These are phyloP conservation scores for Begonia fuchsioides DNA, from an alignment of 306 rosid genomes.

Conservation along the genomic window DNA sequence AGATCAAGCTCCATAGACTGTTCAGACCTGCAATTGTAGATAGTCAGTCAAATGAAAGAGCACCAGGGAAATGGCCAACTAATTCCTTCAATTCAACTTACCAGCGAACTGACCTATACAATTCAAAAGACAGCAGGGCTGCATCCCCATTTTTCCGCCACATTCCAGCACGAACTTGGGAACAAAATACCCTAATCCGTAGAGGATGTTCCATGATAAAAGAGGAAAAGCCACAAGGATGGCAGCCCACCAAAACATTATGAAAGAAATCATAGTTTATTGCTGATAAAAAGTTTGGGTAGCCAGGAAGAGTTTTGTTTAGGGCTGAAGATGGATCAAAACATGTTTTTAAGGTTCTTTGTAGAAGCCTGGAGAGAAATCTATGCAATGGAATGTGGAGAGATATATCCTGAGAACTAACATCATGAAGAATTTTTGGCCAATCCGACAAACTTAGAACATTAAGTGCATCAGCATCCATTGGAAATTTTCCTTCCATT, in stretches of 20 bases:
- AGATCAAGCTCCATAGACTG: slow-evolving; percentile 87
- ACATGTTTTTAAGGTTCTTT: slow-evolving; percentile 50
- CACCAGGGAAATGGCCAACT: neutral
- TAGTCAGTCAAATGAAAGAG: slow-evolving; percentile 6
- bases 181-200: slow-evolving; percentile 88
- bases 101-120: slow-evolving; percentile 78
- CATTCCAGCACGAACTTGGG: slow-evolving; percentile 91
- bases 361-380: slow-evolving; percentile 71
- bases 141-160: slow-evolving; percentile 92
- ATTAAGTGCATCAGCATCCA: slow-evolving; percentile 37
- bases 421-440: slow-evolving; percentile 77
- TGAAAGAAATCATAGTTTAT: slow-evolving; percentile 48
- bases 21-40: slow-evolving; percentile 61
- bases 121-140: slow-evolving; percentile 63
- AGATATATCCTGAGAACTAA: slow-evolving; percentile 75
- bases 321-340: slow-evolving; percentile 42
- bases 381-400: slow-evolving; percentile 84
- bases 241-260: slow-evolving; percentile 62
- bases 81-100: slow-evolving; percentile 25
- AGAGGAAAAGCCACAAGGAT: slow-evolving; percentile 86
- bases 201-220: slow-evolving; percentile 92
- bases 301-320: slow-evolving; percentile 22
- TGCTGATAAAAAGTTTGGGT: slow-evolving; percentile 23
- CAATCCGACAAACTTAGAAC: slow-evolving; percentile 60
- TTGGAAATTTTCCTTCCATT: slow-evolving; percentile 47